These are phyloP conservation scores for Dillenia suffruticosa DNA, from an alignment of 164 flowering plant genomes.

Conservation along the genomic window DNA sequence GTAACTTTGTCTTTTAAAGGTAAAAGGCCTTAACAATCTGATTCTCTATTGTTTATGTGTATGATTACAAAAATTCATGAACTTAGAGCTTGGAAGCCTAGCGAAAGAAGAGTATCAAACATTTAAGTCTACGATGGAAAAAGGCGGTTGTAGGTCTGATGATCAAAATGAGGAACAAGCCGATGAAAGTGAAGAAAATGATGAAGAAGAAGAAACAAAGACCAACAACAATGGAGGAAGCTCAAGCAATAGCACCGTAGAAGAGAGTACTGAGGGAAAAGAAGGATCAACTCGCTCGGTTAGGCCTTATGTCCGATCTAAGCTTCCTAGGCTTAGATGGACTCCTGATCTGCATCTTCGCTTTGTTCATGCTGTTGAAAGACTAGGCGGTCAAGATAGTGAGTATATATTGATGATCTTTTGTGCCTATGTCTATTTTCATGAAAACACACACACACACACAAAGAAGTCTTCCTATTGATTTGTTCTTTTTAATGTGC, in stretches of 20 bases:
- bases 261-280: constrained; percentile 48
- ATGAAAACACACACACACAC: no score
- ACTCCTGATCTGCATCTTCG: constrained; percentile 80
- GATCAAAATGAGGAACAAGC: constrained; percentile 13
- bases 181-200: constrained; percentile 20
- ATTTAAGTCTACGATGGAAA: constrained; percentile 12
- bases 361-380: constrained; percentile 65
- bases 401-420: constrained; percentile 12
- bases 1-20: neutral
- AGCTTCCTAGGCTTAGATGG: constrained; percentile 79
- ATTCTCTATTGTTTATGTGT: neutral
- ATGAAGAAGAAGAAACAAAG: constrained; percentile 15
- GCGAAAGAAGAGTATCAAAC: neutral
- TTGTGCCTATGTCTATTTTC: no score
- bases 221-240: constrained; percentile 39
- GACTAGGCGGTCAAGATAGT: constrained; percentile 83
- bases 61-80: neutral
- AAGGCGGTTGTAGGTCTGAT: constrained; percentile 23
- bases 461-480: neutral
- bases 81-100: neutral
- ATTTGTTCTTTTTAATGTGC: constrained; percentile 15
- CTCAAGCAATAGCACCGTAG: constrained; percentile 86
- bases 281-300: constrained; percentile 28
- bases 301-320: constrained; percentile 69
- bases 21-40: no score